These are phyloP conservation scores for Fusarium nurragi DNA, from an alignment of 2,329 filamentous ascomycete species.

Conservation along the genomic window DNA sequence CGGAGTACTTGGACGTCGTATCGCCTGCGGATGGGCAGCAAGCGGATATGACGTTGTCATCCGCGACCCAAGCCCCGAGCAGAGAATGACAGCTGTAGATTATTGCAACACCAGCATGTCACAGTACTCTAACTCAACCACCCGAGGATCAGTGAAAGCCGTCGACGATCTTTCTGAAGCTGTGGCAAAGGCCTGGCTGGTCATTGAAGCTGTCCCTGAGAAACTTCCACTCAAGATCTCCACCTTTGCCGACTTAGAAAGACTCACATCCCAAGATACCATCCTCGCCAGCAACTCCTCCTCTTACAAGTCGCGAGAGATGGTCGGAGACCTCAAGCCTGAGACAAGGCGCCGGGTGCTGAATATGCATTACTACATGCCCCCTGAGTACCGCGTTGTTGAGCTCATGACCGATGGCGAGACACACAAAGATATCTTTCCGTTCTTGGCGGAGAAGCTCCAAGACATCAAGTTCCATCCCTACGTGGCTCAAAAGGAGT, in stretches of 20 bases:
- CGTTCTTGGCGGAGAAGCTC: not conserved
- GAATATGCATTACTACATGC: constrained; percentile 24
- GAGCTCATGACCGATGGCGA: constrained; percentile 15
- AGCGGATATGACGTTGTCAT: constrained; percentile 15
- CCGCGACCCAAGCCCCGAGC: constrained; percentile 5
- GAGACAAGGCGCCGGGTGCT: not conserved
- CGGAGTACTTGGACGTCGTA: constrained; percentile 2
- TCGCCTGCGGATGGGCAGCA: constrained; percentile 16
- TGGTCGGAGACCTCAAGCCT: not conserved
- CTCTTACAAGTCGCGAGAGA: constrained; percentile 14
- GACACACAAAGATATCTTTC: not conserved
- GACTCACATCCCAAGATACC: not conserved
- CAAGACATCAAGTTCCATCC: constrained; percentile 6
- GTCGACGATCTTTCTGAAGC: not conserved
- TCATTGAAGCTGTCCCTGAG: constrained; percentile 13
- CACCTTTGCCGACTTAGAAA: constrained; percentile 10
- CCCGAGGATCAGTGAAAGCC: not conserved
- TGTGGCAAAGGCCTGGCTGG: constrained; percentile 7
- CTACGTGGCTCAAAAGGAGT: constrained; percentile 7
- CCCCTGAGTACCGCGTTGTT: not conserved
- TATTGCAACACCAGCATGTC: constrained; percentile 10
- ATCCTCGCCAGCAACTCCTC: constrained; percentile 13
- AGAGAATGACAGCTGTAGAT: not conserved
- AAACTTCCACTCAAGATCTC: constrained; percentile 12
- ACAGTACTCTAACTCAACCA: not conserved